Conservation (phyloP, 441 rosid species). For the Metrosideros polymorpha region DNA sequence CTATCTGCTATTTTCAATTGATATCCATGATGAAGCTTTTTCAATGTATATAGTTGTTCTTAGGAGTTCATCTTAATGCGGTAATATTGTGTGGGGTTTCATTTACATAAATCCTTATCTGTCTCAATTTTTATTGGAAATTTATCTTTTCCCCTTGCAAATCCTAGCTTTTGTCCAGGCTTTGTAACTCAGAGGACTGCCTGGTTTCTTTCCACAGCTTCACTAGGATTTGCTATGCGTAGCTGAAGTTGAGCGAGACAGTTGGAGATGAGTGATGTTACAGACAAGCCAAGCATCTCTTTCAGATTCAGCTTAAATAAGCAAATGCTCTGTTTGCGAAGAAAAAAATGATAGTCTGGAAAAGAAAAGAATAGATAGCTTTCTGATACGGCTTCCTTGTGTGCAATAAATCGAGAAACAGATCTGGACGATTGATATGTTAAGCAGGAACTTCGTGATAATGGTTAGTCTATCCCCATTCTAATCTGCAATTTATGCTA, state of each 20-base stretch:
- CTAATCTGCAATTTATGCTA: background rate
- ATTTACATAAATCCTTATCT: background rate
- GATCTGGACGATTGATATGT: background rate
- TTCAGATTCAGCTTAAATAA: background rate
- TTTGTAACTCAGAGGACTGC: background rate
- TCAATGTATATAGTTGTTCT: background rate
- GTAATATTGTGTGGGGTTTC: background rate
- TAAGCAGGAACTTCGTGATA: background rate
- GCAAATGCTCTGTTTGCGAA: background rate
- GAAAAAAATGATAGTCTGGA: background rate
- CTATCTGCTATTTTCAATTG: background rate
- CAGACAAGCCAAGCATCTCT: background rate
- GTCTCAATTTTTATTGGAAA: background rate
- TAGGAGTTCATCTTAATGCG: background rate
- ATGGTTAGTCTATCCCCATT: background rate
- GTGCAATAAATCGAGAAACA: background rate
- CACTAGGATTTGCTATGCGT: background rate
- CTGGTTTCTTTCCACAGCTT: background rate
- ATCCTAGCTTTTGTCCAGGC: background rate
- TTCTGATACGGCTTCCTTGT: background rate
- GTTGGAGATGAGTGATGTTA: background rate
- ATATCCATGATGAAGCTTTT: background rate
- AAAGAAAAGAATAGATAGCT: accelerated
- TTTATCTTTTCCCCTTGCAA: background rate
- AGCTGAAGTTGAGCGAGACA: background rate